Evolutionary conservation across 2,329 filamentous ascomycete genomes (phyloP).

Genomic region (Aspergillus thermomutatus): DNA sequence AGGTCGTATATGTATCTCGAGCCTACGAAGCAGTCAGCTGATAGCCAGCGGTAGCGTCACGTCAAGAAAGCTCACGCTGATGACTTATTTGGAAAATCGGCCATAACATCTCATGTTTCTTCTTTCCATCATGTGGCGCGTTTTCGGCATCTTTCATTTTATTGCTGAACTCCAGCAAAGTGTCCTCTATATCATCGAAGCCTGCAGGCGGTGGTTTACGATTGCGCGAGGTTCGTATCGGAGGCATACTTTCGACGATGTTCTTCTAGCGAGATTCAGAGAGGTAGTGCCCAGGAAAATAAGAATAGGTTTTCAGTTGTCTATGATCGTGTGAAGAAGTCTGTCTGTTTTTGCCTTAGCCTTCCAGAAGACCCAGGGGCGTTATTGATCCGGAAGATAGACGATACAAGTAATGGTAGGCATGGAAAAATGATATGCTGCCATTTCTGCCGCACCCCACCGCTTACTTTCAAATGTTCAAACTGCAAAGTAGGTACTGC

Average conservation of each 20-base stretch:
- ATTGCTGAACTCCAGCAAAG: conserved; percentile 63
- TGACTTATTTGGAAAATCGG: conserved; percentile 97
- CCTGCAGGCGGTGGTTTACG: conserved; percentile 64
- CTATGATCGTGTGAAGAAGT: not conserved
- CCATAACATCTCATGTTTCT: conserved; percentile 92
- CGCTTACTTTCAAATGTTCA: conserved; percentile 1
- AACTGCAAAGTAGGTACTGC: not conserved
- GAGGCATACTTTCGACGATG: conserved; percentile 50
- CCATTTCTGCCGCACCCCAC: conserved; percentile 4
- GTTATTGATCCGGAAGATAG: not conserved
- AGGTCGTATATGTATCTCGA: conserved; percentile 93
- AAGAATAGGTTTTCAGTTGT: not conserved
- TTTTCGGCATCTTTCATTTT: conserved; percentile 82
- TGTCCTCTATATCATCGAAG: conserved; percentile 68
- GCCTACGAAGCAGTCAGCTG: conserved; percentile 36
- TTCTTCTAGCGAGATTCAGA: not conserved
- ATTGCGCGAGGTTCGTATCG: conserved; percentile 57
- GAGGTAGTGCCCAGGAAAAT: not conserved
- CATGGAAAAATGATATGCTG: not conserved
- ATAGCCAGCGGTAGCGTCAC: not conserved
- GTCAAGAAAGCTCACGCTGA: conserved; percentile 59
- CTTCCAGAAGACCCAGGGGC: not conserved
- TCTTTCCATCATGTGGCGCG: conserved; percentile 70
- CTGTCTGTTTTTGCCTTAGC: not conserved
- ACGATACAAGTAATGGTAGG: not conserved